Base-by-base conservation (phyloP, 148 eudicot genomes). In the Silene uniflora region DNA sequence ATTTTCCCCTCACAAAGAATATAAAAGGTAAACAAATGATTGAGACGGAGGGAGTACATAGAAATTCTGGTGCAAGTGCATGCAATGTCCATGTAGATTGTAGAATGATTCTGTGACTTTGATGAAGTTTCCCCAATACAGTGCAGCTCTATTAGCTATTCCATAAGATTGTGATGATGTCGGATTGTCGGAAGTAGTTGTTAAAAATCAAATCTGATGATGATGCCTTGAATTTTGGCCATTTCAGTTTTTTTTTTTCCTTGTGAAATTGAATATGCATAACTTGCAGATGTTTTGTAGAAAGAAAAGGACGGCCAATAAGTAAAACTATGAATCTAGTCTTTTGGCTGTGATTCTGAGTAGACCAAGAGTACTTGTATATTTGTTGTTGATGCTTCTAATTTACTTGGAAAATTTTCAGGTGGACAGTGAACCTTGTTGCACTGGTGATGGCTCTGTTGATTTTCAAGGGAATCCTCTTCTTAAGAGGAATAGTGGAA, bases 391-490 rank as follows among this genome's bases (percentile, higher is more conserved):
- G 56, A 52, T 52, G 56, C 14, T 13, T 14, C 56, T 52, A 14
- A 52, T 52, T 52, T 52, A 52, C 14, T 52, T 19, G 29, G 27
- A 3, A 69, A 10, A 8, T 61, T 14, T 62, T 69, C 82, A 89
- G 97, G 77, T 67, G 70, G 86, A 72, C 65, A 80, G 27, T 56
- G 84, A 86, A 64, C 84, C 58, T n/a, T 90, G 87, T 79, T 90
- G 88, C 76, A 87, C 92, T 22, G 91, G 92, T 64, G 97, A 92
- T 87, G 94, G 97, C 54, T 90, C 94, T 66, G 91, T 88, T 69
- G 92, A 88, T 81, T 67, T 87, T 58, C 85, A 88, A 66, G 97
- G 97, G 49, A 86, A 83, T 61, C 92, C 89, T 47, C 87, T 86
- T 60, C 64, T 87, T 72, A 92, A 87, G 81, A 87, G 86, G 72